phyloP scores from a whole-genome alignment of 768 basidiomycete genomes.

The Crucibulum laeve region DNA sequence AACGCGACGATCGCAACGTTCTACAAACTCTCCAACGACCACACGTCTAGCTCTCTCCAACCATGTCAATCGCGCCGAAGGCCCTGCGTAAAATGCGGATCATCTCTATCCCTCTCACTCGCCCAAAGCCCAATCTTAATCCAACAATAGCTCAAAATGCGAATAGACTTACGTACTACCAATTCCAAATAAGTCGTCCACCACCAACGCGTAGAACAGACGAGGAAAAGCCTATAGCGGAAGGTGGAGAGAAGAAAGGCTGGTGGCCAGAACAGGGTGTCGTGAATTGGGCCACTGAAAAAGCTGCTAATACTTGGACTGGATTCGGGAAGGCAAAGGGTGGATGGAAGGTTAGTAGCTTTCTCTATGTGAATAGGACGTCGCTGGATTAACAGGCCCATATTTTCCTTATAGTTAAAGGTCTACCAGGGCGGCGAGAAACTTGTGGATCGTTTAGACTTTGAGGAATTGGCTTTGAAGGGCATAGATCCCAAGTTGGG shows the following conservation, averaged over 20 bases:
- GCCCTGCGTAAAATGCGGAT: slow-evolving; percentile 33
- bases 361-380: slow-evolving; percentile 1
- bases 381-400: not conserved
- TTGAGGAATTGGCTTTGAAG: slow-evolving; percentile 77
- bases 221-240: no score
- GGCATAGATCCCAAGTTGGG: slow-evolving; percentile 67
- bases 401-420: slow-evolving; percentile 39
- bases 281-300: slow-evolving; percentile 44
- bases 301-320: slow-evolving; percentile 57
- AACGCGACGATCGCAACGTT: not conserved
- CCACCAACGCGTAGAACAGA: slow-evolving; percentile 11
- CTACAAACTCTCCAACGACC: not conserved
- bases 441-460: slow-evolving; percentile 67
- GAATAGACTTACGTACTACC: slow-evolving; percentile 35
- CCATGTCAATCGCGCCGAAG: slow-evolving; percentile 16
- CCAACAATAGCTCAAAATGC: slow-evolving; percentile 9
- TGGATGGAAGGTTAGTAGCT: slow-evolving; percentile 64
- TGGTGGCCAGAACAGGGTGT: slow-evolving; percentile 34
- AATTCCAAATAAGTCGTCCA: slow-evolving; percentile 32
- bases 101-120: slow-evolving; percentile 41
- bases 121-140: slow-evolving; percentile 13
- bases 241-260: slow-evolving; percentile 17
- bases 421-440: slow-evolving; percentile 63
- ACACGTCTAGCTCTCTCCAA: not conserved
- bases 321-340: slow-evolving; percentile 65